phyloP scores from a whole-genome alignment of 768 basidiomycete species.

The Filobasidium floriforme region DNA sequence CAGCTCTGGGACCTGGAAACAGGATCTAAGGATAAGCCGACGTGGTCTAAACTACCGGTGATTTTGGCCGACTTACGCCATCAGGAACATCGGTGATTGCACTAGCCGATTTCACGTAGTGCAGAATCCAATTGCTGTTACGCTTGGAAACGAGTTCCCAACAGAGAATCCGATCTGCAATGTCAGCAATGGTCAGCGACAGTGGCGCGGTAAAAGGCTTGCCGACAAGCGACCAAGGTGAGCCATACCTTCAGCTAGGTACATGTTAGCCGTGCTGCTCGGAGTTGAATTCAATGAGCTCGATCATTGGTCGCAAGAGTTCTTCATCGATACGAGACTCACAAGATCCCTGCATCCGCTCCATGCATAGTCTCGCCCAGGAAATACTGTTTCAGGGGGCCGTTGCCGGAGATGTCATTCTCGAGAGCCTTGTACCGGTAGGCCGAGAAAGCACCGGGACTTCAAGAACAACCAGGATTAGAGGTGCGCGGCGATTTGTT shows the following conservation, averaged over 20 bases:
- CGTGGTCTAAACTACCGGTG: background rate
- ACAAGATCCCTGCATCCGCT: conserved; percentile 44
- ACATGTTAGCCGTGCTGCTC: conserved; percentile 47
- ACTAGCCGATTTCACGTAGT: conserved; percentile 92
- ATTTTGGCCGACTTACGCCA: conserved; percentile 51
- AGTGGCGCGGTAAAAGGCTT: background rate
- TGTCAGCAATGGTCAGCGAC: background rate
- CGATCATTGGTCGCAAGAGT: background rate
- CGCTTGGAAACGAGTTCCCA: conserved; percentile 98
- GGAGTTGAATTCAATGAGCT: background rate
- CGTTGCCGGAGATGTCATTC: conserved; percentile 73
- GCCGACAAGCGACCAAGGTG: background rate
- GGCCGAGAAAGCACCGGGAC: conserved; percentile 82
- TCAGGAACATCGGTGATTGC: conserved; percentile 91
- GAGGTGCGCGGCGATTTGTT: background rate
- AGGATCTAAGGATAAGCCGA: conserved; percentile 20
- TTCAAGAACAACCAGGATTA: background rate
- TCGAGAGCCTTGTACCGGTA: conserved; percentile 81
- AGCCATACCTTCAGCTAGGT: conserved; percentile 67
- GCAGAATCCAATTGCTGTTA: conserved; percentile 78
- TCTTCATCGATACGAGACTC: conserved; percentile 15
- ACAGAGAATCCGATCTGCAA: conserved; percentile 69
- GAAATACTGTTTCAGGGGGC: conserved; percentile 92
- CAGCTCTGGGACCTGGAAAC: conserved; percentile 69
- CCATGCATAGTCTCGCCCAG: conserved; percentile 80